These are phyloP conservation scores for Mucor circinelloides DNA, from an alignment of 371 early-diverging fungal species.

Conservation along the genomic window DNA sequence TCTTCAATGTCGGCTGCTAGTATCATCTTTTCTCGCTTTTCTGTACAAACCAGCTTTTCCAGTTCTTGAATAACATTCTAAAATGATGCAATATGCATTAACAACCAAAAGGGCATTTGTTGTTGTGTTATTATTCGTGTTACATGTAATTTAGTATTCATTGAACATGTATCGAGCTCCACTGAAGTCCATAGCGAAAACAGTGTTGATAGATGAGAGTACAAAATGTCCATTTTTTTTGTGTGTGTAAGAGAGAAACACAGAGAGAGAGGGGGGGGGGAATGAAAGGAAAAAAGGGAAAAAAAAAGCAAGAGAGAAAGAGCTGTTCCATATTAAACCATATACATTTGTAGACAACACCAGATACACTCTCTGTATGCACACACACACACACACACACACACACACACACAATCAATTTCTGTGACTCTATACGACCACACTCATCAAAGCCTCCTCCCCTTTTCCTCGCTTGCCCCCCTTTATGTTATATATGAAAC, in stretches of 20 bases:
- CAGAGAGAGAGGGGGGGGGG: slow-evolving; percentile 1
- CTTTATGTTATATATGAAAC: not conserved
- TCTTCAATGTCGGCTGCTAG: slow-evolving; percentile 52
- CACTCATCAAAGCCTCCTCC: not conserved
- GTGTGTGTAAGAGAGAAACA: not conserved
- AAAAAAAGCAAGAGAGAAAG: not conserved
- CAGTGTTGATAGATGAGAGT: slow-evolving; percentile 20
- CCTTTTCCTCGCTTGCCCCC: not conserved
- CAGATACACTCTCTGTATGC: no score
- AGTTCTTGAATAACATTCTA: slow-evolving; percentile 21
- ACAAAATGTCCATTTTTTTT: slow-evolving; percentile 19
- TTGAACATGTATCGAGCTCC: slow-evolving; percentile 17
- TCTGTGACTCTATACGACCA: not conserved
- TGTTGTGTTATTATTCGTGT: not conserved
- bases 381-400: not conserved
- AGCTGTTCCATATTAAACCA: not conserved
- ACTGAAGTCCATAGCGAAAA: slow-evolving; percentile 22
- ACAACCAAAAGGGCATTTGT: not conserved
- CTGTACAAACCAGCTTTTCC: slow-evolving; percentile 15
- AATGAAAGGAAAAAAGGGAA: not conserved
- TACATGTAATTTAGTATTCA: slow-evolving; percentile 24
- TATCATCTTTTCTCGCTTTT: slow-evolving; percentile 21
- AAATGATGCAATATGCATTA: not conserved
- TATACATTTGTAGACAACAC: not conserved
- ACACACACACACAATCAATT: not conserved